These are phyloP conservation scores for Thalassiosira mediterranea DNA, from an alignment of 352 stramenopile genomes.

Conservation along the genomic window DNA sequence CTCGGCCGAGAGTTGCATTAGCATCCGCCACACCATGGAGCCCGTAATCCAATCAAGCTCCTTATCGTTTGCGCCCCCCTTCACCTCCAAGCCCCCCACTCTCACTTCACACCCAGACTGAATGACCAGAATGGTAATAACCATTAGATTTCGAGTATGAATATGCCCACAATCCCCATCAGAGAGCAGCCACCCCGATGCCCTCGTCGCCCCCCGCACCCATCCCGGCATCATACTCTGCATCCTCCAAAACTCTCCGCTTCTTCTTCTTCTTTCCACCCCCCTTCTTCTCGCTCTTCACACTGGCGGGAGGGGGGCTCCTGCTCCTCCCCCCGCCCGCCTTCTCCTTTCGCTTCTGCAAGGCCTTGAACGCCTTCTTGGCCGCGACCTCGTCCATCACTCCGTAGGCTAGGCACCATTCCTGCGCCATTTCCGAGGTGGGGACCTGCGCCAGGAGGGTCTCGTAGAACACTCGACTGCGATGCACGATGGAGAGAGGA, in stretches of 20 bases:
- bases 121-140: too few species aligned
- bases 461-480: slow-evolving; percentile 81
- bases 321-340: slow-evolving; percentile 6
- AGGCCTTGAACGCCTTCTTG: slow-evolving; percentile 53
- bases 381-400: slow-evolving; percentile 70
- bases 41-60: too few species aligned
- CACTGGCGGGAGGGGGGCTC: background rate
- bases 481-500: background rate
- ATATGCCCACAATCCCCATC: too few species aligned
- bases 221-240: slow-evolving; percentile 59
- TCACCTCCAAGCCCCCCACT: slow-evolving; percentile 1
- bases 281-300: slow-evolving; percentile 15
- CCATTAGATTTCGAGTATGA: too few species aligned
- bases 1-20: too few species aligned
- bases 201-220: slow-evolving; percentile 42
- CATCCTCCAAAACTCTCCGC: slow-evolving; percentile 58
- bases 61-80: too few species aligned
- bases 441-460: slow-evolving; percentile 71
- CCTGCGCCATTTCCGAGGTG: slow-evolving; percentile 79
- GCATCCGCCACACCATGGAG: too few species aligned
- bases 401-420: slow-evolving; percentile 81
- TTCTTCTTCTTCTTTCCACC: slow-evolving; percentile 67
- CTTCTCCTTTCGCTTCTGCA: slow-evolving; percentile 69
- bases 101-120: too few species aligned
- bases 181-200: slow-evolving; percentile 45